These are phyloP conservation scores for Suillus discolor DNA, from an alignment of 768 basidiomycete genomes.

Conservation along the genomic window DNA sequence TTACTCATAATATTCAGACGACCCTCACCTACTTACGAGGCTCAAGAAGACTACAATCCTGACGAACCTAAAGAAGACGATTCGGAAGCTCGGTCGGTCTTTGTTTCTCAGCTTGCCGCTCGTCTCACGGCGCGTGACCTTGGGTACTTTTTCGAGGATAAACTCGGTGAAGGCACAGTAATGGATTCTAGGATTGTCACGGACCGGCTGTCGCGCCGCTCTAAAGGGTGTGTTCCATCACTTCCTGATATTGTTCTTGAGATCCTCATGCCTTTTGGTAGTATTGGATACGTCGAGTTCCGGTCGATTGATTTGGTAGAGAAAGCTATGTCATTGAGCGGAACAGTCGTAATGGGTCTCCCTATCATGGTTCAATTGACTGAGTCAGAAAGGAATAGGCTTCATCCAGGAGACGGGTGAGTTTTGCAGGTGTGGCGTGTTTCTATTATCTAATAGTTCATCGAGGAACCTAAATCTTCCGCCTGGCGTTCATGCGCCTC, in stretches of 20 bases:
- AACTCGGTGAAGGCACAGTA: conserved; percentile 90
- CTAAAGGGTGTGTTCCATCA: conserved; percentile 82
- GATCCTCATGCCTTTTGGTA: conserved; percentile 32
- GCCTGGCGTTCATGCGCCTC: conserved; percentile 80
- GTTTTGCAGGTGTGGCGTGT: conserved; percentile 27
- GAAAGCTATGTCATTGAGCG: conserved; percentile 86
- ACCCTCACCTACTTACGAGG: conserved; percentile 71
- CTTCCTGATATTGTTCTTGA: not conserved
- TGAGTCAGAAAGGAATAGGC: conserved; percentile 92
- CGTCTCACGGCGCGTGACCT: conserved; percentile 96
- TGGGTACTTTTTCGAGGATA: conserved; percentile 98
- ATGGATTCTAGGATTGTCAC: conserved; percentile 97
- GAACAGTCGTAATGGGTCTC: conserved; percentile 97
- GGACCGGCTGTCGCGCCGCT: conserved; percentile 90
- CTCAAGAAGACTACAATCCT: conserved; percentile 71
- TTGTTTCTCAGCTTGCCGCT: conserved; percentile 97
- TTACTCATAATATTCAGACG: conserved; percentile 46
- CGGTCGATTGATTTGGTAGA: conserved; percentile 88
- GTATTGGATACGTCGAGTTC: conserved; percentile 99
- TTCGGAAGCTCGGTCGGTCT: conserved; percentile 97
- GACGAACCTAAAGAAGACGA: conserved; percentile 95
- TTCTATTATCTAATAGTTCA: conserved; percentile 13
- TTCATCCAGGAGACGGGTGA: conserved; percentile 87
- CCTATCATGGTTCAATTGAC: conserved; percentile 97
- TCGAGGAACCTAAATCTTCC: conserved; percentile 77